Evolutionary conservation across 108 stramenopile genomes (phyloP), one percentile per base, ranked within the genome.

Genomic region (Mayamaea pseudoterrestris): DNA sequence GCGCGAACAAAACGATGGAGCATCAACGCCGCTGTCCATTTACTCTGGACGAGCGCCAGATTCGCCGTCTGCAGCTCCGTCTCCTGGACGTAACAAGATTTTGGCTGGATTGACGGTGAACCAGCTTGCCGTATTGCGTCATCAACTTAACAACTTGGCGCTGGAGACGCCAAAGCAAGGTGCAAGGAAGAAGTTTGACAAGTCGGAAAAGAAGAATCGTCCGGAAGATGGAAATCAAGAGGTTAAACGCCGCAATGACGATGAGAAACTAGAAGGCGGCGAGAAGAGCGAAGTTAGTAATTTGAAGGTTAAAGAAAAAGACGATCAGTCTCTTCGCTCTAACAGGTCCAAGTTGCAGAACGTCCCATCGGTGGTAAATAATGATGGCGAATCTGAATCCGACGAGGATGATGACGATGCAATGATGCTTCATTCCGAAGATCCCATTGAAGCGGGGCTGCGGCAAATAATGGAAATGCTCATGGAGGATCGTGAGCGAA

Each of bases 51-150:
- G 70, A 22, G 58, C 87, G 18, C 87, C 87, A 12, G 68, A 73
- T 16, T 83, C 81, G 25, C 87, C 87, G 26, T 81, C 79, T 30
- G 87, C 81, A 5, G 87, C 82, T 44, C 79, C 79, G 1, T 79
- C 74, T 66, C 86, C 76, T 5, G 25, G 28, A 8, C 44, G 25
- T 26, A n/a, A 27, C 7, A 7, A 14, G 14, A 7, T 16, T 16
- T 5, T 20, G n/a, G 44, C 17, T 5, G 44, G 44, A 5, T 26
- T 45, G n/a, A 45, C 25, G 7, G 24, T 26, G 5, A 5, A 27
- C 7, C 44, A 45, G 26, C 26, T 45, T 9, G 44, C 22, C 24
- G 13, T 27, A 4, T 26, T 45, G 22, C 21, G 17, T 20, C 24
- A 45, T 5, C n/a, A 45, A 27, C 13, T 45, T 8, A 20, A 45